Conservation (phyloP, 1,284 basidiomycete species). For the Cryptococcus hybrid region DNA sequence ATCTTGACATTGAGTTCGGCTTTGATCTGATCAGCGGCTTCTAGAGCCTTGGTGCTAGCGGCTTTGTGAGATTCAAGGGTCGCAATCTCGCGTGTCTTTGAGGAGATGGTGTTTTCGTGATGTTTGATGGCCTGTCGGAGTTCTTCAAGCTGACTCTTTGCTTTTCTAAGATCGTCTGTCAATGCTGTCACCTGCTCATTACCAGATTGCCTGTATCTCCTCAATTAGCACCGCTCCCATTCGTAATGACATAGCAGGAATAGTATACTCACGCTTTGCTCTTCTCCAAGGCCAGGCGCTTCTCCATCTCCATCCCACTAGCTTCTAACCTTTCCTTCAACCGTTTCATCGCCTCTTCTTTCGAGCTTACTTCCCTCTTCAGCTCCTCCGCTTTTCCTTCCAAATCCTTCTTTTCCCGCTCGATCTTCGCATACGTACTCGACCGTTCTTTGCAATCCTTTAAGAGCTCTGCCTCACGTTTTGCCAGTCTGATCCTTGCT, state of each 20-base stretch:
- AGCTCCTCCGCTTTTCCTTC: constrained; percentile 69
- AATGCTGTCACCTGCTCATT: constrained; percentile 62
- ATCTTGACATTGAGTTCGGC: constrained; percentile 66
- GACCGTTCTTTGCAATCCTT: constrained; percentile 35
- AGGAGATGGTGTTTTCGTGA: constrained; percentile 69
- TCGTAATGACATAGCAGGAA: background rate
- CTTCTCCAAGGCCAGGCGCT: constrained; percentile 65
- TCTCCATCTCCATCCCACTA: constrained; percentile 67
- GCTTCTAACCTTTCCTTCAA: constrained; percentile 73
- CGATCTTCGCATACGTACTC: constrained; percentile 39
- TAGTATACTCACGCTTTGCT: constrained; percentile 61
- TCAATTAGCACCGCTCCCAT: background rate
- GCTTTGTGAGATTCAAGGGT: constrained; percentile 62
- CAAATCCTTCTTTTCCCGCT: constrained; percentile 59
- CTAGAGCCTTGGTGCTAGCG: constrained; percentile 47
- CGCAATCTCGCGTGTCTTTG: constrained; percentile 71
- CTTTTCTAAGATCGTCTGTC: constrained; percentile 65
- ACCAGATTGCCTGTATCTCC: constrained; percentile 59
- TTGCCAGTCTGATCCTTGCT: constrained; percentile 69
- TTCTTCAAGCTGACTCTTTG: constrained; percentile 77
- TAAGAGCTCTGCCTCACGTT: constrained; percentile 62
- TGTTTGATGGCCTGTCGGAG: constrained; percentile 49
- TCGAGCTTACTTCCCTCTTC: constrained; percentile 65
- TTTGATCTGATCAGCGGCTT: constrained; percentile 48
- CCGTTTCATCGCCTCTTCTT: constrained; percentile 75